Evolutionary conservation across 2,329 filamentous ascomycete species (phyloP), one percentile per base, ranked within the genome.

Genomic region (Ceratocystis ficicola): DNA sequence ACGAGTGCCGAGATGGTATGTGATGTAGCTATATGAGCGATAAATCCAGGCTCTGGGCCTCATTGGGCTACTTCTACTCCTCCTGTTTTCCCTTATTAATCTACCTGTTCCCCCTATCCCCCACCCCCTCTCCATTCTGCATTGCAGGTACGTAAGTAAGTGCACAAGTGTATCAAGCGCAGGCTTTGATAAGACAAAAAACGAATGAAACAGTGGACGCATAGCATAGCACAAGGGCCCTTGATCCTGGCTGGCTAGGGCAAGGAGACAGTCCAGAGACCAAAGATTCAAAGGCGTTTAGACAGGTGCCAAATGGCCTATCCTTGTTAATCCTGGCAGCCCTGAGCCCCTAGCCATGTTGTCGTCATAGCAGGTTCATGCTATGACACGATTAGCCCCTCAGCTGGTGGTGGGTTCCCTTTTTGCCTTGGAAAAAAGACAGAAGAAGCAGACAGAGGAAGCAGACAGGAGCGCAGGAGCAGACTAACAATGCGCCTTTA

Each of bases 191-290:
- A 25, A 55, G 25, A 36, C 15, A 17, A 4, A 59, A 50, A 22
- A 10, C 17, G 17, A 30, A 36, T 59, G 36, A 59, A 59, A 59
- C 3, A 32, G 55, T 3, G 8, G 55, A 8, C 17, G 7, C 2
- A 30, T 59, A 59, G n/a, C 15, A 36, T 59, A 59, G n/a, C 28
- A 36, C 55, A 59, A 59, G 28, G 55, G 32, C 55, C 55, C 55
- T 59, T 36, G 10, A 59, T 32, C 28, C 55, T 8, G 10, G 28
- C 15, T 30, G 10, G 36, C 12, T 15, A 30, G 30, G 17, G 25
- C 55, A 59, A 7, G 52, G 32, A 30, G 8, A n/a, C 52, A 59
- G 15, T n/a, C 46, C 36, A 41, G 8, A 41, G 15, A 41, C 36
- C 5, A 4, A 41, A 41, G 36, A 12, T 41, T 41, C 10, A 41